Evolutionary conservation across 1,139 yeast genomes (phyloP), one percentile per base, ranked within the genome.

Genomic region (Wickerhamomyces sp.): DNA sequence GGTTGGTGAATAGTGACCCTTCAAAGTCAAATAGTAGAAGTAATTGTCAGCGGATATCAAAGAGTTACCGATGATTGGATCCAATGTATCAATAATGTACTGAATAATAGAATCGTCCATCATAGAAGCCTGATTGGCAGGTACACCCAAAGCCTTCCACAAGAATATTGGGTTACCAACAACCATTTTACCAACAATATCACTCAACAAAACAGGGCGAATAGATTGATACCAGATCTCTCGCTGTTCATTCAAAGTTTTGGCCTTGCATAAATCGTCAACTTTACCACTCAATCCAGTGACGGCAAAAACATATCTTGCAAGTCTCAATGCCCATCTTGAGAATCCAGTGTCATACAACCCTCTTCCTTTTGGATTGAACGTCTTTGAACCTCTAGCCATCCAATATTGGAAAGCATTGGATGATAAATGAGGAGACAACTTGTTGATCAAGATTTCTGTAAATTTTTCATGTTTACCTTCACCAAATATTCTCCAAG

Each of bases 131-230:
- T 84, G 95, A 56, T 84, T 84, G 6, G 81, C 75, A 4, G 94
- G 95, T 33, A 84, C 94, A 13, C 95, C 94, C 30, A 84, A 68
- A 0, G 94, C 94, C 55, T 81, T 82, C 95, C 95, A 84, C 44
- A 84, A 66, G 57, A 84, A 84, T 22, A 83, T 59, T 11, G 91
- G 89, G 58, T 83, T 84, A n/a, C 89, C 89, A 32, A 84, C 73
- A 40, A 84, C 63, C 28, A 82, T 55, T 26, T 75, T 73, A 19
- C 83, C 79, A 35, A 83, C 79, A 31, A 81, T 49, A 14, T 86
- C 85, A 52, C 80, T 81, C 60, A 82, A 75, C 35, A 84, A 64
- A 5, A 81, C 74, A 5, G 91, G 91, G 43, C 78, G 75, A 39
- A 84, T 68, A 35, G 68, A 66, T 2, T 61, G 55, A 37, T 74